phyloP scores from a whole-genome alignment of 2,329 filamentous ascomycete species.

The Hypoxylon sp. region DNA sequence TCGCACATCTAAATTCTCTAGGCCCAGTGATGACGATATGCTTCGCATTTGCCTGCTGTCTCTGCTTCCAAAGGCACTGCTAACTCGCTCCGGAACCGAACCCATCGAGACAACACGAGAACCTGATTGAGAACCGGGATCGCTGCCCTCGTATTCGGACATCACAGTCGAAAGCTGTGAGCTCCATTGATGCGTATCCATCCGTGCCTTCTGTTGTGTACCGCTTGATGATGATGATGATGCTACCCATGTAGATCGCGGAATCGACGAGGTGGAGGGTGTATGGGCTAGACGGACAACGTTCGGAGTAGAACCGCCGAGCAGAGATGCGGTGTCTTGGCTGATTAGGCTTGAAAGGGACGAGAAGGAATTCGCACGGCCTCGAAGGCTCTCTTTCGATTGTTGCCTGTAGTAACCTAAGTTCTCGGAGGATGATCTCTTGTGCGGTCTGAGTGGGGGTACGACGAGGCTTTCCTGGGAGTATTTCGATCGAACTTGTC shows the following conservation, averaged over 20 bases:
- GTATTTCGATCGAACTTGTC: slow-evolving; percentile 59
- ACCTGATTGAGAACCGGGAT: slow-evolving; percentile 61
- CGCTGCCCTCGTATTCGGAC: slow-evolving; percentile 71
- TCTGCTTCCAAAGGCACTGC: slow-evolving; percentile 63
- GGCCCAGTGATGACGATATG: slow-evolving; percentile 66
- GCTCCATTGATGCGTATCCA: slow-evolving; percentile 72
- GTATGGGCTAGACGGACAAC: slow-evolving; percentile 54
- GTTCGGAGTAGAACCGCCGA: slow-evolving; percentile 57
- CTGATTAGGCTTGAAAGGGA: slow-evolving; percentile 68
- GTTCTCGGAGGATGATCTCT: slow-evolving; percentile 62
- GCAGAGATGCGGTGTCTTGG: slow-evolving; percentile 59
- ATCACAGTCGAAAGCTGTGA: slow-evolving; percentile 73
- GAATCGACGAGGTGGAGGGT: slow-evolving; percentile 48
- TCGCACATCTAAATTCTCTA: slow-evolving; percentile 53
- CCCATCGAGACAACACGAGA: slow-evolving; percentile 61
- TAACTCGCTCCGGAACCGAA: slow-evolving; percentile 60
- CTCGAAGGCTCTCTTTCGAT: slow-evolving; percentile 66
- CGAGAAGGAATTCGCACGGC: slow-evolving; percentile 63
- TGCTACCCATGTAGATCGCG: slow-evolving; percentile 50
- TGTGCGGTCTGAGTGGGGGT: slow-evolving; percentile 64
- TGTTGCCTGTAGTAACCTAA: slow-evolving; percentile 63
- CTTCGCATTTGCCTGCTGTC: slow-evolving; percentile 69
- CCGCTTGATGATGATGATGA: slow-evolving; percentile 40
- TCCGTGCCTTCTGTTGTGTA: slow-evolving; percentile 49
- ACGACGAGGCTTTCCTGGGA: slow-evolving; percentile 73